Evolutionary conservation across 1,284 basidiomycete species (phyloP), one percentile per base, ranked within the genome.

Genomic region (Puccinia hordei): DNA sequence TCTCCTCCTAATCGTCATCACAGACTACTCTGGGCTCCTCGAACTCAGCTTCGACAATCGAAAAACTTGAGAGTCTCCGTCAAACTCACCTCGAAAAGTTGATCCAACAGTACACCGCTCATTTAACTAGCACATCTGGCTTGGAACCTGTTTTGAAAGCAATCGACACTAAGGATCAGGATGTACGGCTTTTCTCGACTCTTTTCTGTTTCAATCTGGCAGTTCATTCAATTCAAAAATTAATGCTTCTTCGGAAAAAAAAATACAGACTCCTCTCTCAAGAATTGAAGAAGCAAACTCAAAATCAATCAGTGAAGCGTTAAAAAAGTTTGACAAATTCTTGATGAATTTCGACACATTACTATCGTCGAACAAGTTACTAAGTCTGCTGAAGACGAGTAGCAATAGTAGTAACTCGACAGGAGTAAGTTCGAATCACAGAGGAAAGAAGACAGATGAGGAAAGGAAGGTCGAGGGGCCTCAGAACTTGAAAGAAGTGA

Each of bases 71-170:
- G 46, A 38, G 27, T 30, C 57, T 46, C 15, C n/a, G 41, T 2
- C 35, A 80, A 59, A 73, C 51, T 46, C 69, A 80, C 41, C 19
- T 73, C n/a, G n/a, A 44, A 57, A 57, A 46, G 17, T 49, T 80
- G 19, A 33, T 46, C 33, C n/a, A 35, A 9, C 61, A 73, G 27
- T 85, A 96, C 93, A 93, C 90, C 82, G 87, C 88, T 69, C 89
- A 89, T 79, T 88, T 95, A 49, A 89, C 95, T 81, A 87, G 87
- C 49, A 92, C 93, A 79, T 90, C 91, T 44, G 93, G 92, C 1
- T 88, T 97, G 0, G 87, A 88, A n/a, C 88, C 90, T 17, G 88
- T 92, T 15, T 88, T 91, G 69, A 87, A 87, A 74, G 89, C 90
- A 0, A 88, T 91, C 83, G 87, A 89, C 35, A 88, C 87, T 15